A percentile compares a stretch with the other conserved stretches of the same genome.
These are phyloP conservation scores for Saturnispora sekii DNA, from an alignment of 805 yeast genomes.

Conservation along the genomic window DNA sequence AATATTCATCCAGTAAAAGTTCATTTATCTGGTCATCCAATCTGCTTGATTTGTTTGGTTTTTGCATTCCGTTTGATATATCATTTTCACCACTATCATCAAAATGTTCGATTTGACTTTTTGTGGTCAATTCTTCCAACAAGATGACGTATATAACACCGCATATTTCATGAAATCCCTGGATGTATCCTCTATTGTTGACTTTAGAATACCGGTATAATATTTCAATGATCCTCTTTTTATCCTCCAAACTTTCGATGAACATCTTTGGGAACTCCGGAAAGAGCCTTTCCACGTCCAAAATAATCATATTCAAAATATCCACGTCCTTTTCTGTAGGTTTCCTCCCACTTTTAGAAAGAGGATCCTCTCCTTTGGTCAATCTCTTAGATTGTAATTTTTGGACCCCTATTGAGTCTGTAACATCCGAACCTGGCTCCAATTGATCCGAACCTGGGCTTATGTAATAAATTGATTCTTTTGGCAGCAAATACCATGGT, in stretches of 20 bases:
- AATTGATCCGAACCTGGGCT: constrained; percentile 11
- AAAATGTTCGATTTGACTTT: constrained; percentile 18
- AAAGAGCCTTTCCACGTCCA: constrained; percentile 44
- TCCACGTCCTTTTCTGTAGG: constrained; percentile 26
- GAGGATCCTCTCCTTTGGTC: constrained; percentile 8
- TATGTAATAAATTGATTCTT: constrained; percentile 18
- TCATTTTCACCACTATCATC: constrained; percentile 12
- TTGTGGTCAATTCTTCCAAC: constrained; percentile 28
- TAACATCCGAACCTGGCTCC: constrained; percentile 15
- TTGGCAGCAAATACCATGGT: constrained; percentile 28
- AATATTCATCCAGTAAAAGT: constrained; percentile 30
- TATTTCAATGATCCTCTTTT: constrained; percentile 30
- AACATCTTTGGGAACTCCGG: constrained; percentile 31
- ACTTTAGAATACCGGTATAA: constrained; percentile 42
- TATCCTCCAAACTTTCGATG: constrained; percentile 21
- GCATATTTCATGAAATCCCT: constrained; percentile 45
- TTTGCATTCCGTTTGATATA: background rate
- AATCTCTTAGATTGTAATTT: constrained; percentile 7
- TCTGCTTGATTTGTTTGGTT: background rate
- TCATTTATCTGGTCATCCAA: constrained; percentile 30
- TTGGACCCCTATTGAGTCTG: constrained; percentile 12
- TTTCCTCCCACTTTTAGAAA: background rate
- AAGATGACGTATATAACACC: constrained; percentile 38
- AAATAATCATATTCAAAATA: constrained; percentile 33
- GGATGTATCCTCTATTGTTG: constrained; percentile 32